Percentiles rank a stretch among this genome's conserved stretches.
Evolutionary conservation across 768 basidiomycete genomes (phyloP).

Genomic region (Auricularia cornea): DNA sequence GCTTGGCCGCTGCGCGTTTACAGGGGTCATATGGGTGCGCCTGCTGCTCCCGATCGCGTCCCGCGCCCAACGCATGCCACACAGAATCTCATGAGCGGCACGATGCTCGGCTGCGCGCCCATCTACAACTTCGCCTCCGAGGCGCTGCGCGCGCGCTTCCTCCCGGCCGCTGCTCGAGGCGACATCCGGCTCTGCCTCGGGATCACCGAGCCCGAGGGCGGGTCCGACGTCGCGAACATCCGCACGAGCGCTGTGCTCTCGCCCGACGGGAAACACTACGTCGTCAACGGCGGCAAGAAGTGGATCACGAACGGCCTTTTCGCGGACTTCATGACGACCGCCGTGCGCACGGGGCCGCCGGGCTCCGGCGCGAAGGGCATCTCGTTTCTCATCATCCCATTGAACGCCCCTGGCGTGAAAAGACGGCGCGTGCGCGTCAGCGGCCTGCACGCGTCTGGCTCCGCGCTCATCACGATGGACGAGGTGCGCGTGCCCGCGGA

Average conservation of each 20-base stretch:
- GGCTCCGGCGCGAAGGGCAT: constrained; percentile 13
- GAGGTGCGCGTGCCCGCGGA: constrained; percentile 21
- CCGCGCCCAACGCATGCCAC: background rate
- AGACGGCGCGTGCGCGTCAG: constrained; percentile 6
- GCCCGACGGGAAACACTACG: constrained; percentile 4
- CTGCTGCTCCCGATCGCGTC: background rate
- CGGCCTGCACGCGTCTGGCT: constrained; percentile 15
- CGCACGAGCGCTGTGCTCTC: constrained; percentile 6
- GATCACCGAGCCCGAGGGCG: constrained; percentile 12
- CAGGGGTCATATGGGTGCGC: constrained; percentile 8
- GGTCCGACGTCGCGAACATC: constrained; percentile 11
- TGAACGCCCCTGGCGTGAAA: constrained; percentile 9
- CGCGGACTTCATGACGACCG: constrained; percentile 21
- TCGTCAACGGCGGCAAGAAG: constrained; percentile 12
- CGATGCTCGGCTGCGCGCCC: constrained; percentile 6
- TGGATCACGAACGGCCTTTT: constrained; percentile 16
- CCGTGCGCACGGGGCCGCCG: constrained; percentile 19
- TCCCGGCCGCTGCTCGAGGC: constrained; percentile 5
- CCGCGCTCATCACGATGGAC: constrained; percentile 14
- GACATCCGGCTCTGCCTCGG: constrained; percentile 11
- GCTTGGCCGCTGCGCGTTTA: constrained; percentile 3
- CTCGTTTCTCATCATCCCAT: constrained; percentile 17
- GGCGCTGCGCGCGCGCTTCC: constrained; percentile 4
- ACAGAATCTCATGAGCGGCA: background rate
- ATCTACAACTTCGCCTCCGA: constrained; percentile 11